Evolutionary conservation across 208 protist species (phyloP), one percentile per base, ranked within the genome.

Genomic region (Trypanosoma cruzi): DNA sequence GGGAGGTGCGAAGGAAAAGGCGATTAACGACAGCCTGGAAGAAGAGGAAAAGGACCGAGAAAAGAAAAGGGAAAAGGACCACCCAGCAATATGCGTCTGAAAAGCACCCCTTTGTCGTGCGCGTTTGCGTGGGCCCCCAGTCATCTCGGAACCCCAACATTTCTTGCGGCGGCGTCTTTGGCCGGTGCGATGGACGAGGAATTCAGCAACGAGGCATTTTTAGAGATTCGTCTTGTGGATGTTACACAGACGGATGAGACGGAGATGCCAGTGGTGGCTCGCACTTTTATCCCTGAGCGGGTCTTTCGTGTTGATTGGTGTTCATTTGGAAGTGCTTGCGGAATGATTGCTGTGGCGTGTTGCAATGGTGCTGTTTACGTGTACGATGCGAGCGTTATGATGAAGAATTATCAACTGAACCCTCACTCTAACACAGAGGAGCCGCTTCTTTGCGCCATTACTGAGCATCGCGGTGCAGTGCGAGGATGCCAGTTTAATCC

Each of bases 401-500:
- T 92, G 31, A 63, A 77, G 26, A 79, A 77, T 36, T 78, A 64
- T 64, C 34, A 67, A 59, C 10, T 36, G 68, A 67, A 80, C 62
- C 37, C 60, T 54, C 49, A 69, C 44, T 16, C 8, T 56, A 49
- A 69, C 28, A 54, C 52, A 66, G 46, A 80, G 28, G 70, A 80
- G 29, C 60, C 88, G 8, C 67, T 96, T 11, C 76, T 99, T 36
- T 93, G 89, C 56, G 80, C 72, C 32, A 86, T 96, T 31, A 73
- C 82, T 48, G 89, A 95, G 62, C 95, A 98, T 79, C 80, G 63
- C 14, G 86, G 85, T 20, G 71, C 87, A 20, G 93, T 98, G 24
- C 84, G 86, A 34, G 86, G 85, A 1, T 93, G 98, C 42, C 96
- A 98, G 67, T 99, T 98, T 79, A 99, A 98, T 82, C 70, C 82